Evolutionary conservation across 495 filamentous ascomycete genomes (phyloP).

Genomic region (Aspergillus affinis): DNA sequence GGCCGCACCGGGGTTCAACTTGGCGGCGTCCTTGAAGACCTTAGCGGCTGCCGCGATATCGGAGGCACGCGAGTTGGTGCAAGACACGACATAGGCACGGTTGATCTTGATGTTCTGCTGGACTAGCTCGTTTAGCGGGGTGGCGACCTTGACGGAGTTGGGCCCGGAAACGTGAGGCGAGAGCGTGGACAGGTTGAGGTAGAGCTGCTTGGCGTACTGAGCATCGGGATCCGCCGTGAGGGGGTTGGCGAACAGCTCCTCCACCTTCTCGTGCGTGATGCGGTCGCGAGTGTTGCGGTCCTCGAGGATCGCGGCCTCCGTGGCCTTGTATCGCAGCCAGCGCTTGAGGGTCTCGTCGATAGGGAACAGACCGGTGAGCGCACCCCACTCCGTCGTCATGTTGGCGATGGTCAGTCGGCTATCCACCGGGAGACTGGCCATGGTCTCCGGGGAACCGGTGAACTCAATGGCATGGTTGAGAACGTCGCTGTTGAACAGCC

Average conservation of each 20-base stretch:
- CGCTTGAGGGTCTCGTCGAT: slow-evolving; percentile 68
- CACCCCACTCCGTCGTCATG: slow-evolving; percentile 97
- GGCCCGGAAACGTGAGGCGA: slow-evolving; percentile 87
- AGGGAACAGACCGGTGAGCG: slow-evolving; percentile 78
- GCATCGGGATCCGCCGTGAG: slow-evolving; percentile 74
- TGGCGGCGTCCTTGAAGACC: slow-evolving; percentile 79
- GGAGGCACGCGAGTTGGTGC: slow-evolving; percentile 83
- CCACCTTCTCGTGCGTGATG: slow-evolving; percentile 68
- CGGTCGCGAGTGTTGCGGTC: slow-evolving; percentile 46
- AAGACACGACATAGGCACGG: slow-evolving; percentile 88
- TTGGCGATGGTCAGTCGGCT: slow-evolving; percentile 83
- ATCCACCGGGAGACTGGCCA: slow-evolving; percentile 73
- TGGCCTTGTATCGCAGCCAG: slow-evolving; percentile 82
- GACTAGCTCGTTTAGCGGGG: slow-evolving; percentile 73
- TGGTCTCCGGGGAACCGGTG: slow-evolving; percentile 73
- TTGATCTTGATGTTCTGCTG: slow-evolving; percentile 70
- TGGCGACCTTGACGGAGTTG: slow-evolving; percentile 84
- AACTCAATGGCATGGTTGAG: slow-evolving; percentile 95
- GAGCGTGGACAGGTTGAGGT: slow-evolving; percentile 75
- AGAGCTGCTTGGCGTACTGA: slow-evolving; percentile 78
- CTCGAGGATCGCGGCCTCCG: slow-evolving; percentile 57
- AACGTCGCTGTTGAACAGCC: slow-evolving; percentile 84
- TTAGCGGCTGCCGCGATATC: slow-evolving; percentile 81
- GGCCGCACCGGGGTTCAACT: slow-evolving; percentile 50
- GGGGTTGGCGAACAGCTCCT: slow-evolving; percentile 66